A percentile compares a stretch with the other conserved stretches of the same genome.
These are phyloP conservation scores for Aureobasidium sp. DNA, from an alignment of 2,329 filamentous ascomycete genomes.

Conservation along the genomic window DNA sequence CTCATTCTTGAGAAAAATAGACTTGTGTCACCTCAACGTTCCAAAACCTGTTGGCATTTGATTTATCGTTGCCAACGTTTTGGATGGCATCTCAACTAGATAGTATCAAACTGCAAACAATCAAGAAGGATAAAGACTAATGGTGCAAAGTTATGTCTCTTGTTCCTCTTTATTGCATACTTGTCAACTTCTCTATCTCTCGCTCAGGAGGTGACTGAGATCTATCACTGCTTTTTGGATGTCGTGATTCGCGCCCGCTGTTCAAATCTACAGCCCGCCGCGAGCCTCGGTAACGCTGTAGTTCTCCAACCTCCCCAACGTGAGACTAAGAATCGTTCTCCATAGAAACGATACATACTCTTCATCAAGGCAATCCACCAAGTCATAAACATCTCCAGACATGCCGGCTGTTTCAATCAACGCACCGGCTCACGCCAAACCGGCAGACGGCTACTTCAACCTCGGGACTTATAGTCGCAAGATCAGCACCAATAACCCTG, in stretches of 20 bases:
- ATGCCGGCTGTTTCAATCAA: slow-evolving; percentile 9
- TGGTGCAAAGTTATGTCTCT: too few species aligned
- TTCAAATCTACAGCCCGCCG: slow-evolving; percentile 3
- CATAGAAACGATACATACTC: neutral
- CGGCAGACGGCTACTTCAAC: slow-evolving; percentile 38
- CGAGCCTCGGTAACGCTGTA: slow-evolving; percentile 2
- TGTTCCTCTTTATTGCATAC: too few species aligned
- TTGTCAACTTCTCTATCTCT: too few species aligned
- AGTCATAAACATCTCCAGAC: neutral
- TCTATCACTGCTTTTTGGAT: too few species aligned
- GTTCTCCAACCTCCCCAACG: neutral
- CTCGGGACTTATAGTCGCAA: slow-evolving; percentile 52
- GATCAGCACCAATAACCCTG: slow-evolving; percentile 47
- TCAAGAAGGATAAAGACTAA: too few species aligned
- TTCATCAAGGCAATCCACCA: neutral
- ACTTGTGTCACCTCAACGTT: too few species aligned
- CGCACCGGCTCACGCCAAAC: neutral
- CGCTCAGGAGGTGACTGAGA: too few species aligned
- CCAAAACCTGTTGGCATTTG: too few species aligned
- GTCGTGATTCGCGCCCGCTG: neutral
- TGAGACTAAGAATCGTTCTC: neutral
- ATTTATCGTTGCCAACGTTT: too few species aligned
- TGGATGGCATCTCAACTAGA: too few species aligned
- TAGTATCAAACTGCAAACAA: too few species aligned
- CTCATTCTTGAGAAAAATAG: too few species aligned